A percentile compares a stretch with the other conserved stretches of the same genome.
These are phyloP conservation scores for Geranomyces michiganensis DNA, from an alignment of 192 early-diverging fungal species.

Conservation along the genomic window DNA sequence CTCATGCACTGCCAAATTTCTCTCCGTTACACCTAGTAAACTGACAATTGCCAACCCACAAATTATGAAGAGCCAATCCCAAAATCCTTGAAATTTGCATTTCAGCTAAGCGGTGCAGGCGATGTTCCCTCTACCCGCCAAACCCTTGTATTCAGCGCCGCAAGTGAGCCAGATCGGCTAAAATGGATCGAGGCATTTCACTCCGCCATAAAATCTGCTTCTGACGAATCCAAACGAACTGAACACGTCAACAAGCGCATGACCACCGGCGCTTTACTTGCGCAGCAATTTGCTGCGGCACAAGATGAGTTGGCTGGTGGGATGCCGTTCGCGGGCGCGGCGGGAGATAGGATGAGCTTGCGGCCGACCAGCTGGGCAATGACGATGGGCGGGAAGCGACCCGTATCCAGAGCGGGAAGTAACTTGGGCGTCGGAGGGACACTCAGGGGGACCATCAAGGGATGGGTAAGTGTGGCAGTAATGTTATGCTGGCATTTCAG, in stretches of 20 bases:
- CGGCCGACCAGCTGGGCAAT: slow-evolving; percentile 28
- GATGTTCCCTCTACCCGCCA: not conserved
- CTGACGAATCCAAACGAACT: slow-evolving; percentile 14
- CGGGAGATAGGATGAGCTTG: not conserved
- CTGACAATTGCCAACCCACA: too few species aligned
- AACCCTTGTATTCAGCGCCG: slow-evolving; percentile 7
- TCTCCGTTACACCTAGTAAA: not conserved
- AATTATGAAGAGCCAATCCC: slow-evolving; percentile 23
- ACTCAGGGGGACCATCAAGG: slow-evolving; percentile 28
- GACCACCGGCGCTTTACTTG: slow-evolving; percentile 18
- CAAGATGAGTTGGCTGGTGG: slow-evolving; percentile 13
- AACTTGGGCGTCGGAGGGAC: slow-evolving; percentile 27
- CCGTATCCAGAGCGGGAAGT: slow-evolving; percentile 6
- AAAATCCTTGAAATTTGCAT: slow-evolving; percentile 36
- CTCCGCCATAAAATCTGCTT: slow-evolving; percentile 25
- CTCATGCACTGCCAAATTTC: not conserved
- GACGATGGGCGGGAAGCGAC: slow-evolving; percentile 21
- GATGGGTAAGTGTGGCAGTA: slow-evolving; percentile 22
- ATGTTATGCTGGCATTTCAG: not conserved
- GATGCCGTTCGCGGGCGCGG: not conserved
- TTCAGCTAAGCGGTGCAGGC: slow-evolving; percentile 27
- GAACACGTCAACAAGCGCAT: slow-evolving; percentile 26
- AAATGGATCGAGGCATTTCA: slow-evolving; percentile 44
- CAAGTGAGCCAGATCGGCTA: slow-evolving; percentile 26
- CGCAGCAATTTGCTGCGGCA: slow-evolving; percentile 20